These are phyloP conservation scores for Aspergillus conjunctus DNA, from an alignment of 495 filamentous ascomycete genomes.

Conservation along the genomic window DNA sequence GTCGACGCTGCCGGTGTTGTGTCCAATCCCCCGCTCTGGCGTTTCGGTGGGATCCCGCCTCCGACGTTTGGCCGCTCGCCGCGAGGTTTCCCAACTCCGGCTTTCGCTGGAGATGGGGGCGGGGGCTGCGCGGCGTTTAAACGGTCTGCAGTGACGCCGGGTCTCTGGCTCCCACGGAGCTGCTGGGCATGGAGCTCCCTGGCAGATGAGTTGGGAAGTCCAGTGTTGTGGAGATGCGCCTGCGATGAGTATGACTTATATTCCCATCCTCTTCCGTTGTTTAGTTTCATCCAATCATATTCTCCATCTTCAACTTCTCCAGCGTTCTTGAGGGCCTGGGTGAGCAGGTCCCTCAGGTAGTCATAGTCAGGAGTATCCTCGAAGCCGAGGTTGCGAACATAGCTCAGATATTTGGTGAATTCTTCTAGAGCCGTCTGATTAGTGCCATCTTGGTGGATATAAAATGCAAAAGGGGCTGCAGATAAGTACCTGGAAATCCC, in stretches of 20 bases:
- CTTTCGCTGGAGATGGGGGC: constrained; percentile 83
- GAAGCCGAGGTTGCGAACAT: constrained; percentile 96
- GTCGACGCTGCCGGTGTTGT: constrained; percentile 81
- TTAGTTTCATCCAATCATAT: constrained; percentile 99
- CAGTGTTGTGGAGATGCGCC: constrained; percentile 72
- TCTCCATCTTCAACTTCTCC: constrained; percentile 97
- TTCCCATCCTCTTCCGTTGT: constrained; percentile 94
- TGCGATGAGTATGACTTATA: constrained; percentile 84
- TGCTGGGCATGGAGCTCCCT: constrained; percentile 72
- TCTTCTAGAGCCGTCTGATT: constrained; percentile 60
- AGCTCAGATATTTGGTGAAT: constrained; percentile 95
- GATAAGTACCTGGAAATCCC: constrained; percentile 74
- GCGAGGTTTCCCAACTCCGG: constrained; percentile 73
- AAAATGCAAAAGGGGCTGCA: background rate
- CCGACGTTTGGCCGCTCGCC: constrained; percentile 76
- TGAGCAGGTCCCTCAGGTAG: constrained; percentile 94
- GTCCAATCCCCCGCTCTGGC: constrained; percentile 76
- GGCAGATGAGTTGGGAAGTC: constrained; percentile 71
- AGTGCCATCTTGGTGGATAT: constrained; percentile 10
- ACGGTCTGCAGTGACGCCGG: constrained; percentile 78
- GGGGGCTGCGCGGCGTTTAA: constrained; percentile 96
- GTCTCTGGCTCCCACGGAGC: constrained; percentile 61
- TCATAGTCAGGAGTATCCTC: constrained; percentile 99
- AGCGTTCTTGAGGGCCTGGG: constrained; percentile 90
- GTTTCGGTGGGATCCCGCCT: constrained; percentile 67